A percentile compares a stretch with the other conserved stretches of the same genome.
Conservation (phyloP, 2,329 filamentous ascomycete species). For the Fusarium sp. region DNA sequence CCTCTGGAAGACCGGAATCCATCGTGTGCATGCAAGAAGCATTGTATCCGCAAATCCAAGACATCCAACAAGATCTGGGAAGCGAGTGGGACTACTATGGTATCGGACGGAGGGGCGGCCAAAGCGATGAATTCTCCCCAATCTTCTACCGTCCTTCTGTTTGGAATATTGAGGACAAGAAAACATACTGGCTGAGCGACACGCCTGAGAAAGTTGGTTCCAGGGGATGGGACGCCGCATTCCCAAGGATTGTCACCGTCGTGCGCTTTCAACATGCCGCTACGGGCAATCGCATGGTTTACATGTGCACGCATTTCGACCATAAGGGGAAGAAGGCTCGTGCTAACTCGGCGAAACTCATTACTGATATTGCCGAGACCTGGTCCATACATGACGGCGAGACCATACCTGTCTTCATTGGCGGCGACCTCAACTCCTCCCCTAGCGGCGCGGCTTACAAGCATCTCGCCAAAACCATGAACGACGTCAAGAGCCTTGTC, state of each 20-base stretch:
- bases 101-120: constrained; percentile 67
- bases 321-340: constrained; percentile 54
- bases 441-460: constrained; percentile 42
- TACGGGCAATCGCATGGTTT: constrained; percentile 52
- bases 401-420: constrained; percentile 44
- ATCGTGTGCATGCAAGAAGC: constrained; percentile 76
- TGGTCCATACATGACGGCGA: constrained; percentile 33
- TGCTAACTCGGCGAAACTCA: constrained; percentile 51
- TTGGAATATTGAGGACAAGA: constrained; percentile 61
- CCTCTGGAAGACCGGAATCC: constrained; percentile 53
- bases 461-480: constrained; percentile 38
- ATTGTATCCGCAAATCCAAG: constrained; percentile 65
- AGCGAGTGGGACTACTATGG: constrained; percentile 62
- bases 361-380: constrained; percentile 46
- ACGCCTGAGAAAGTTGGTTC: constrained; percentile 65
- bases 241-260: constrained; percentile 58
- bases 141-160: constrained; percentile 68
- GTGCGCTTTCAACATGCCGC: constrained; percentile 54
- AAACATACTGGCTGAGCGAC: constrained; percentile 69
- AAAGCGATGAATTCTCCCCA: constrained; percentile 72
- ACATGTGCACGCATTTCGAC: constrained; percentile 64
- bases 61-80: constrained; percentile 58
- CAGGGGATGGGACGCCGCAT: constrained; percentile 64
- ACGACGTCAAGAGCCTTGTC: constrained; percentile 40
- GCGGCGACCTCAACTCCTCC: constrained; percentile 46